Base-by-base conservation (phyloP, 2,329 filamentous ascomycete genomes). In the Colletotrichum godetiae region DNA sequence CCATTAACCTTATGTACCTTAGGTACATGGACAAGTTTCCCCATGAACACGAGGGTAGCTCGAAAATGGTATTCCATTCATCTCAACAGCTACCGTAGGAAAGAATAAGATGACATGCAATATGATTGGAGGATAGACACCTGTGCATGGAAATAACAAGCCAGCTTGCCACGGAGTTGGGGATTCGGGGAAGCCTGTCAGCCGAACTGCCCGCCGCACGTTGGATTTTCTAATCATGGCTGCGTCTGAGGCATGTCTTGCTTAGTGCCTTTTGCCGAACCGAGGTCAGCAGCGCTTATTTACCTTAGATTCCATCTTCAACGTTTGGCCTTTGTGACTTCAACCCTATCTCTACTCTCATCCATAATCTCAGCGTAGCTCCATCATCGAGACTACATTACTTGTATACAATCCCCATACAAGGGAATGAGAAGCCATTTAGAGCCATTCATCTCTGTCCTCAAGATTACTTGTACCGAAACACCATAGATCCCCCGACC, bases 251-350 rank as follows among this genome's bases (percentile, higher is more conserved):
- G 42, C 3, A 19, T 13, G 5, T 10, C 13, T 27, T 19, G 6
- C 29, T 8, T 62, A 35, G 24, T 42, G 22, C n/a, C 59, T 4
- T 69, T 69, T 63, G 19, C 69, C 58, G 59, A 70, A 57, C 70
- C 70, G 70, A 73, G 70, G 70, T 73, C 49, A 46, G 57, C 37
- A 27, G 35, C 55, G 33, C 60, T 52, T 65, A 57, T 66, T 37
- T 53, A 8, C 42, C 56, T 33, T 42, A n/a, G 11, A n/a, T 27
- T 46, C 27, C 11, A 63, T 13, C 46, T 19, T 24, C 62, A 27
- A 64, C 22, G 10, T 31, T n/a, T 22, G 8, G 46, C 22, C 59
- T n/a, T 22, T 27, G 62, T 65, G 5, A 27, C 8, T 24, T 37
- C 61, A 13, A 64, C 24, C 24, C 22, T 8, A 27, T 37, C 33